Conservation (phyloP, 129 eudicot genomes). For the Dittrichia graveolens region DNA sequence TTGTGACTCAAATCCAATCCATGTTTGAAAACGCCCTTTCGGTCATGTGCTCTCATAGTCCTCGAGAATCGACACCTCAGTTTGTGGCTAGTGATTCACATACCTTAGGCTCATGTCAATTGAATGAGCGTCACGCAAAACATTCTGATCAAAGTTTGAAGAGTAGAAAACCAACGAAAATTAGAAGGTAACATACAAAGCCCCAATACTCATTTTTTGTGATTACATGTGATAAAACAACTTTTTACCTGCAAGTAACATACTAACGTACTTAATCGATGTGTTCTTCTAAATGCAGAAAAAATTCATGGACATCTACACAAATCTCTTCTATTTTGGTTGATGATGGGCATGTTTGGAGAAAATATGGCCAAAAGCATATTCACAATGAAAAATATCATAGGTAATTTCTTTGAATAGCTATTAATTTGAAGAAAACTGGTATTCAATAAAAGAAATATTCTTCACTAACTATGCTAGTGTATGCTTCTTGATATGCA, state of each 20-base stretch:
- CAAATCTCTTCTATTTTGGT: constrained; percentile 22
- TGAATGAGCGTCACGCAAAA: neutral
- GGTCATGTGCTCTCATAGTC: constrained; percentile 14
- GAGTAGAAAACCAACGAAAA: neutral
- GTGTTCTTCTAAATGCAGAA: constrained; percentile 40
- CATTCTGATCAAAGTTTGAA: neutral
- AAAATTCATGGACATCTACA: constrained; percentile 34
- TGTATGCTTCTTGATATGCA: constrained; percentile 22
- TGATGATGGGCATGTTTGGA: constrained; percentile 71
- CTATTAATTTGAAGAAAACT: neutral
- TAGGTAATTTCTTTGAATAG: constrained; percentile 31
- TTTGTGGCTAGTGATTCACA: constrained; percentile 17
- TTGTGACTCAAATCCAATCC: constrained; percentile 32
- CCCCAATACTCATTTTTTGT: neutral
- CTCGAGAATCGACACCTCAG: constrained; percentile 27
- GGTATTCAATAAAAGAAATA: neutral
- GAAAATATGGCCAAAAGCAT: constrained; percentile 66
- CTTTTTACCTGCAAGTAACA: neutral
- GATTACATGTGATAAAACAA: neutral
- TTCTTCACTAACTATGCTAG: neutral
- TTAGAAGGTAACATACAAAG: too few relatives aligned
- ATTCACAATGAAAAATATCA: constrained; percentile 49
- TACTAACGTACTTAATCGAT: neutral
- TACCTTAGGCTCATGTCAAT: neutral
- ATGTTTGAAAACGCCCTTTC: constrained; percentile 38